Evolutionary conservation across 2,329 filamentous ascomycete species (phyloP).

Genomic region (Diplodia sapinea): DNA sequence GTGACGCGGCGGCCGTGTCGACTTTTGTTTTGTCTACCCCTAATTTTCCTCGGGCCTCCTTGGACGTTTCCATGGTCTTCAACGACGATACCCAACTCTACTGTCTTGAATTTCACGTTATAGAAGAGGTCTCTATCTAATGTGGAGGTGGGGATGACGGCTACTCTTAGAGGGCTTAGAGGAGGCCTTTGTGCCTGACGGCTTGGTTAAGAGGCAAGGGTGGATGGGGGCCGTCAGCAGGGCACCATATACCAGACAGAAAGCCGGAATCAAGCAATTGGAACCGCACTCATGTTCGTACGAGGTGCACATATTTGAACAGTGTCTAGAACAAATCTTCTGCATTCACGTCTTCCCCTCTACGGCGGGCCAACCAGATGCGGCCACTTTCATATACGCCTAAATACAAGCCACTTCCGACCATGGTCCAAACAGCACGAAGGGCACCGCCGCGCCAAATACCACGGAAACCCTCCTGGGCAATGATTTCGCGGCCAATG

Average conservation of each 20-base stretch:
- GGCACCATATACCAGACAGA: background rate
- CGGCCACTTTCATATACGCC: slow-evolving; percentile 85
- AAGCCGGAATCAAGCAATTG: background rate
- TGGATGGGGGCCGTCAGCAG: background rate
- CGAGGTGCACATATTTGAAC: background rate
- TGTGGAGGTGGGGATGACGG: background rate
- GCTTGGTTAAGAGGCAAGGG: background rate
- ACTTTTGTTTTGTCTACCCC: background rate
- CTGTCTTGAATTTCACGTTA: slow-evolving; percentile 18
- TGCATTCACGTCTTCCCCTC: slow-evolving; percentile 45
- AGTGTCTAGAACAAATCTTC: slow-evolving; percentile 27
- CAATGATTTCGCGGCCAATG: slow-evolving; percentile 69
- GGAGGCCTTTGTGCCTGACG: background rate
- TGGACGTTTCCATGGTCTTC: slow-evolving; percentile 27
- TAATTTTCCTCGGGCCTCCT: slow-evolving; percentile 4
- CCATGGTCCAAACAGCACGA: slow-evolving; percentile 77
- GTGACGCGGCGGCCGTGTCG: slow-evolving; percentile 11
- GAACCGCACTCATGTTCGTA: background rate
- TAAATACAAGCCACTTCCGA: slow-evolving; percentile 83
- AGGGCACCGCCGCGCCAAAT: slow-evolving; percentile 78
- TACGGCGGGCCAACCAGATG: slow-evolving; percentile 53
- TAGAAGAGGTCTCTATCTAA: background rate
- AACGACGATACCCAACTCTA: slow-evolving; percentile 31
- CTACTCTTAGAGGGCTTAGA: background rate
- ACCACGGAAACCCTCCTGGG: slow-evolving; percentile 71